These are phyloP conservation scores for Alternaria arborescens DNA, from an alignment of 2,329 filamentous ascomycete species.

Conservation along the genomic window DNA sequence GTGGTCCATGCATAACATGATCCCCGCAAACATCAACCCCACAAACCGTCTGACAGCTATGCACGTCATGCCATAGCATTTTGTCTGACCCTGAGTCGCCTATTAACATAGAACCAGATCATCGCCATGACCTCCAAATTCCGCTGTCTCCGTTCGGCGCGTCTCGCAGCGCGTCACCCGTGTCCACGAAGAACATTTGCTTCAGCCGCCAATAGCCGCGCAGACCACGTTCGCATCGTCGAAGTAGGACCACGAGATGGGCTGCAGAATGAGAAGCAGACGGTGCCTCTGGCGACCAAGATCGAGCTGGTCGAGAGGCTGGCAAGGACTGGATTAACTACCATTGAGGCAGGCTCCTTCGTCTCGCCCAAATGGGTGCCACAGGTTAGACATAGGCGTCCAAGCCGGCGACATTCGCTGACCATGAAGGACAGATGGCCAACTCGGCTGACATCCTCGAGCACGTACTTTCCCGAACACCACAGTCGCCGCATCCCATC, in stretches of 20 bases:
- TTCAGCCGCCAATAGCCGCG: constrained; percentile 43
- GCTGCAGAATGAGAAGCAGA: constrained; percentile 82
- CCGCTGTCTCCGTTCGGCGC: constrained; percentile 41
- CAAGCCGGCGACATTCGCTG: constrained; percentile 50
- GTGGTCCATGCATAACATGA: constrained; percentile 22
- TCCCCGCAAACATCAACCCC: constrained; percentile 28
- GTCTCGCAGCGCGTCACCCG: constrained; percentile 48
- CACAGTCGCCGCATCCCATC: constrained; percentile 63
- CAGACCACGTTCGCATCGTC: constrained; percentile 68
- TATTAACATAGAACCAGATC: not conserved
- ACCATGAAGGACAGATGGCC: constrained; percentile 68
- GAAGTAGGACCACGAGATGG: constrained; percentile 88
- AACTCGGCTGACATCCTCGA: constrained; percentile 78
- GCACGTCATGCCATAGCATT: constrained; percentile 18
- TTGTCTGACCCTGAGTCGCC: not conserved
- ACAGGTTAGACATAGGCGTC: constrained; percentile 62
- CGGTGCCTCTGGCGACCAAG: constrained; percentile 76
- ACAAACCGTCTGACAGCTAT: constrained; percentile 18
- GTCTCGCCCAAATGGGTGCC: constrained; percentile 87
- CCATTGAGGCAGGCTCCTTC: constrained; percentile 84
- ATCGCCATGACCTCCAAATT: constrained; percentile 43
- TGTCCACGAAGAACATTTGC: constrained; percentile 41
- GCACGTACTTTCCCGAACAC: constrained; percentile 68
- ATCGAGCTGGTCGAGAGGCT: constrained; percentile 77
- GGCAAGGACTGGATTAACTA: constrained; percentile 71